Evolutionary conservation across 148 eudicot species (phyloP).

Genomic region (Dysphania ambrosioides): DNA sequence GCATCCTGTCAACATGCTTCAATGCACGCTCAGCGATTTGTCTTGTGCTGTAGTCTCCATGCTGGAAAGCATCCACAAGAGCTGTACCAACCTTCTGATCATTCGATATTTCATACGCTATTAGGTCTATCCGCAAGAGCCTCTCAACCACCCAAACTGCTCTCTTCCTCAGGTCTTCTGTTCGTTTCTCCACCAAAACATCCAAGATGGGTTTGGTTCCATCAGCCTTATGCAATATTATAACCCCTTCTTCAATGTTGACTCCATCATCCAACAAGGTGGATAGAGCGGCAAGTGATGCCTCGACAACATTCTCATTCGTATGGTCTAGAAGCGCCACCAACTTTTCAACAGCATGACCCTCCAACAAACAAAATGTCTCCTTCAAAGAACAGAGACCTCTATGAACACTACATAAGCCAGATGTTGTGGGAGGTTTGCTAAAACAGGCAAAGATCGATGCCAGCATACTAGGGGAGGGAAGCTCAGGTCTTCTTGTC

Average conservation of each 20-base stretch:
- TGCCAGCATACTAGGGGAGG: slow-evolving; percentile 45
- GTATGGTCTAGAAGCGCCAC: slow-evolving; percentile 74
- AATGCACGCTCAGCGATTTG: slow-evolving; percentile 89
- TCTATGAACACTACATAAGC: slow-evolving; percentile 65
- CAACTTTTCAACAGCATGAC: slow-evolving; percentile 67
- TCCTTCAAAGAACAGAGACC: slow-evolving; percentile 65
- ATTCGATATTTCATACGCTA: slow-evolving; percentile 51
- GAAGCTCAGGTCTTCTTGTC: slow-evolving; percentile 50
- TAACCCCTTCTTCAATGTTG: slow-evolving; percentile 59
- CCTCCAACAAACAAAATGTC: slow-evolving; percentile 72
- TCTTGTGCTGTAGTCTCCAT: slow-evolving; percentile 74
- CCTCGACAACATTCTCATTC: slow-evolving; percentile 76
- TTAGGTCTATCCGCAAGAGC: slow-evolving; percentile 55
- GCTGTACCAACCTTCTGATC: slow-evolving; percentile 76
- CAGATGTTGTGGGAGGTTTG: slow-evolving; percentile 50
- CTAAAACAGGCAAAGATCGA: slow-evolving; percentile 55
- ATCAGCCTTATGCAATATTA: slow-evolving; percentile 43
- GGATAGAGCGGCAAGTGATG: slow-evolving; percentile 75
- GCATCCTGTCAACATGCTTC: slow-evolving; percentile 76
- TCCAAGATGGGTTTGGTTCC: slow-evolving; percentile 64
- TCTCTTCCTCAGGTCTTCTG: slow-evolving; percentile 58
- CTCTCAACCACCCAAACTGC: slow-evolving; percentile 91
- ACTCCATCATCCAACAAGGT: slow-evolving; percentile 83
- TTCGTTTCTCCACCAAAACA: slow-evolving; percentile 66
- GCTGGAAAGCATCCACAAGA: slow-evolving; percentile 81